Conservation (phyloP, 345 rosid genomes). For the Corchorus capsularis region DNA sequence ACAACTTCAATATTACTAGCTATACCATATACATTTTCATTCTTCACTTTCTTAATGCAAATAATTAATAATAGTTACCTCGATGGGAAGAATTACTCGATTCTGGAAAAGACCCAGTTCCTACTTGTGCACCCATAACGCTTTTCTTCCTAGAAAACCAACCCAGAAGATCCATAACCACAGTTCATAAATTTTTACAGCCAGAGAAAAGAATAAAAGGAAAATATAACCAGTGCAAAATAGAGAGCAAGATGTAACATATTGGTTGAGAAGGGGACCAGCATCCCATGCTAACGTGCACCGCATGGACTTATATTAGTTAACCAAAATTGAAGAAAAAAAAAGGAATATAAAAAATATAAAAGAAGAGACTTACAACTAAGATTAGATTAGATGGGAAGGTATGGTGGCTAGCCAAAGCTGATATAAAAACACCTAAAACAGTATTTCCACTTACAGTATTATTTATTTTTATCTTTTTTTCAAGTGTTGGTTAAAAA, state of each 20-base stretch:
- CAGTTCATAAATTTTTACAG: conserved; percentile 13
- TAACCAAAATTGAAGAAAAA: conserved; percentile 32
- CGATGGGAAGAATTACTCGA: conserved; percentile 38
- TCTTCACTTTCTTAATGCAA: background rate
- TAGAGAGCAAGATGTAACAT: conserved; percentile 33
- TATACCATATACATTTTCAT: background rate
- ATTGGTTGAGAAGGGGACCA: conserved; percentile 60
- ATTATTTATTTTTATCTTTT: conserved; percentile 15
- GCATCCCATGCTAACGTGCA: conserved; percentile 81
- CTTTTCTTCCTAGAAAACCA: conserved; percentile 32
- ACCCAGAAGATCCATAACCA: conserved; percentile 32
- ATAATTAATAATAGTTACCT: conserved; percentile 39
- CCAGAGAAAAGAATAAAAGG: conserved; percentile 21
- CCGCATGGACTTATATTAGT: conserved; percentile 51
- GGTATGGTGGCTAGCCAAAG: conserved; percentile 61
- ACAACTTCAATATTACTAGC: background rate
- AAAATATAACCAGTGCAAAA: conserved; percentile 29
- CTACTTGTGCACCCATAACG: conserved; percentile 40
- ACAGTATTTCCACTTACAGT: conserved; percentile 50
- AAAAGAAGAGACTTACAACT: conserved; percentile 5
- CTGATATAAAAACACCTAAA: conserved; percentile 47
- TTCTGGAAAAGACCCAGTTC: conserved; percentile 26
- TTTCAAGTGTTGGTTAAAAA: conserved; percentile 30
- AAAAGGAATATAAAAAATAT: background rate
- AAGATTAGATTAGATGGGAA: conserved; percentile 46